Conservation (phyloP, 164 flowering plant species). For the Chloranthus sessilifolius region DNA sequence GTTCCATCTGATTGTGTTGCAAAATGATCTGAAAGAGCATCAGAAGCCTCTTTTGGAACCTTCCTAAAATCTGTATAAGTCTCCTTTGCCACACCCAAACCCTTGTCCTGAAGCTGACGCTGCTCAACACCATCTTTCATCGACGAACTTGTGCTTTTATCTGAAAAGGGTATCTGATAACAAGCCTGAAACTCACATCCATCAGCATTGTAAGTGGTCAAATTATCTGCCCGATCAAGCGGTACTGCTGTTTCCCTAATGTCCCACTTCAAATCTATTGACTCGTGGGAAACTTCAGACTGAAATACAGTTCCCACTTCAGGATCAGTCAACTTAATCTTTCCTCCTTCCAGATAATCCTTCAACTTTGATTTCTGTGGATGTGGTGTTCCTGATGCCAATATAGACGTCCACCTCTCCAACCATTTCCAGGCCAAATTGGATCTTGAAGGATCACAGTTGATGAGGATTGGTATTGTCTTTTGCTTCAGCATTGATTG, state of each 20-base stretch:
- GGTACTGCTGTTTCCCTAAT: constrained; percentile 12
- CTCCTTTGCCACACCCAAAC: too few relatives aligned
- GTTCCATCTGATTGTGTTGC: too few relatives aligned
- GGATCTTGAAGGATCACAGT: constrained; percentile 55
- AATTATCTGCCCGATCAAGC: constrained; percentile 34
- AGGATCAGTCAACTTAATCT: constrained; percentile 5
- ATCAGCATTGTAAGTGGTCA: constrained; percentile 34
- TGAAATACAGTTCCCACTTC: constrained; percentile 17
- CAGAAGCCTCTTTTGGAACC: too few relatives aligned
- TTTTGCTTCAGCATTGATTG: constrained; percentile 54
- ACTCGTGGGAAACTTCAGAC: constrained; percentile 23
- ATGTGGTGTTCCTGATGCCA: constrained; percentile 29
- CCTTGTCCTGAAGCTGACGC: too few relatives aligned
- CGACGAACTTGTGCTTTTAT: not conserved
- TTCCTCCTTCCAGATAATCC: too few relatives aligned
- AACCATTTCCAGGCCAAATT: constrained; percentile 82
- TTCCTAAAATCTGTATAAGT: too few relatives aligned
- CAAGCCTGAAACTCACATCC: constrained; percentile 25
- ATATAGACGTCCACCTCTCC: constrained; percentile 85
- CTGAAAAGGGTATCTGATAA: constrained; percentile 14
- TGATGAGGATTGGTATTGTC: constrained; percentile 45
- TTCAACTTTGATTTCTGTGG: too few relatives aligned
- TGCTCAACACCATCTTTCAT: too few relatives aligned
- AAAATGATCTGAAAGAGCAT: not conserved
- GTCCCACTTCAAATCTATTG: constrained; percentile 16